Evolutionary conservation across 352 stramenopile species (phyloP), one percentile per base, ranked within the genome.

Genomic region (Pythium graminicola): DNA sequence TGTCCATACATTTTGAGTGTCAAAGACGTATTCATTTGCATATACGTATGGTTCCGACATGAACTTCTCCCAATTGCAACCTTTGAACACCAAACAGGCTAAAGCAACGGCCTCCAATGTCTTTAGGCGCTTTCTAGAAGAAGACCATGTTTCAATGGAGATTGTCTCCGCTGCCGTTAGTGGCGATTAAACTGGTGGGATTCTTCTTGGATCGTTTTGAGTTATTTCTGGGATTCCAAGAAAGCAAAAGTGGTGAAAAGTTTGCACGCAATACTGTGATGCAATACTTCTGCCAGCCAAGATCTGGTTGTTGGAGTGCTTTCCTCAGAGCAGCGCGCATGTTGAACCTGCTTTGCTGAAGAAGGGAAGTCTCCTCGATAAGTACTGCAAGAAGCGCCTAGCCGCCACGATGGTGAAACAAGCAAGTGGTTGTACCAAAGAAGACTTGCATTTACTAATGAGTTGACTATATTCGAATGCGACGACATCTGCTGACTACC

Each of bases 341-440:
- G 43, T 53, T 2, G 52, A 53, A 20, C 17, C 26, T 7, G 32
- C 52, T 20, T 23, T 47, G 23, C 47, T 46, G 22, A 42, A 52
- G 26, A 47, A 60, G 10, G 38, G 42, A 14, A 14, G 43, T 22
- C 23, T 59, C 6, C 33, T 52, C 0, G 52, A 53, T 14, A 31
- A 42, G 1, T 60, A 48, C 31, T 48, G 52, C 43, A 47, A 41
- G 26, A 60, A 17, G 9, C 33, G 52, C 2, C 22, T 43, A 8
- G 33, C n/a, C 4, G 33, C 42, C n/a, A 42, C 13, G 2, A 57
- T 72, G 4, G 43, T 69, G 14, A 71, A 72, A 17, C 67, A 76
- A 50, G 57, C 61, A 13, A 49, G 10, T 11, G 57, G 39, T n/a
- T 80, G 64, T 52, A 66, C 50, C 4, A 73, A 74, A 28, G 35